Conservation (phyloP, 352 stramenopile genomes). For the Phytophthora lateralis region DNA sequence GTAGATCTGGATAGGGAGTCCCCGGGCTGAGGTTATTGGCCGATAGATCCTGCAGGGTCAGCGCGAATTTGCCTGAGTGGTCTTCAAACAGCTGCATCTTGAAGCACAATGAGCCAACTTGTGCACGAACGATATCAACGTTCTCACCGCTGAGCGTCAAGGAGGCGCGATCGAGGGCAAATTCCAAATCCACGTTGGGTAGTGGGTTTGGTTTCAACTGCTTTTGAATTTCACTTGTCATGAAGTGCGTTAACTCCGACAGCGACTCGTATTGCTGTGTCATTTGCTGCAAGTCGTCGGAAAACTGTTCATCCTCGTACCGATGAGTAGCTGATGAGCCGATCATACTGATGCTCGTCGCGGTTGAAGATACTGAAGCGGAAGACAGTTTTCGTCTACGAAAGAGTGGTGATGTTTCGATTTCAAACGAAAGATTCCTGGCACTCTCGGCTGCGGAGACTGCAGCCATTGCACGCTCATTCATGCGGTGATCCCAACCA, state of each 20-base stretch:
- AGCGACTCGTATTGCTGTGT: constrained; percentile 54
- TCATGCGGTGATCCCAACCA: constrained; percentile 58
- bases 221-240: constrained; percentile 46
- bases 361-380: constrained; percentile 38
- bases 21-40: constrained; percentile 70
- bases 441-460: constrained; percentile 47
- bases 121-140: constrained; percentile 63
- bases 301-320: constrained; percentile 47
- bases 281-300: constrained; percentile 55
- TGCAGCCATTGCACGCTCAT: constrained; percentile 46
- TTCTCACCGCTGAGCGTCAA: constrained; percentile 65
- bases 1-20: constrained; percentile 75
- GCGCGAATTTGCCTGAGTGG: constrained; percentile 61
- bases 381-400: constrained; percentile 37
- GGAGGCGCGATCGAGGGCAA: constrained; percentile 57
- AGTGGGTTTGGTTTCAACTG: constrained; percentile 40
- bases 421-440: constrained; percentile 40
- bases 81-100: constrained; percentile 78
- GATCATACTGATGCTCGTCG: constrained; percentile 45
- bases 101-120: constrained; percentile 51
- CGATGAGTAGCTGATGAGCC: constrained; percentile 34
- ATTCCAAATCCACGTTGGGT: constrained; percentile 72
- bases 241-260: constrained; percentile 43
- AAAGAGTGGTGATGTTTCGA: constrained; percentile 56
- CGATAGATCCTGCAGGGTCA: constrained; percentile 65